Conservation (phyloP, 371 early-diverging fungal genomes). For the Parasitella parasitica region DNA sequence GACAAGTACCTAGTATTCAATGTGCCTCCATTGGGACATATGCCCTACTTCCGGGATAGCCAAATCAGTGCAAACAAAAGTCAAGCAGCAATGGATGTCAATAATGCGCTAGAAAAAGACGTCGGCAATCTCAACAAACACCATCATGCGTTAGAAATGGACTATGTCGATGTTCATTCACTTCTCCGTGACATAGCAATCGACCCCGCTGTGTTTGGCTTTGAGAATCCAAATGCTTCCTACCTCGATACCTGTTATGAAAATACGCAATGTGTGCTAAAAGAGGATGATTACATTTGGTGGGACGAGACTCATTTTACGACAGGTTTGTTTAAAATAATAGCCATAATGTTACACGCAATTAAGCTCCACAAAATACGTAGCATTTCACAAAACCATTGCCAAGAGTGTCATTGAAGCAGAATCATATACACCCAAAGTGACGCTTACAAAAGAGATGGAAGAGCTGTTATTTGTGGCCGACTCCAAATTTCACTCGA, state of each 20-base stretch:
- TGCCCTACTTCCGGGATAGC: conserved; percentile 36
- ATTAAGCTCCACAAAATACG: neutral
- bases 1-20: conserved; percentile 39
- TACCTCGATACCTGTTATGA: conserved; percentile 31
- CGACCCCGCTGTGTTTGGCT: conserved; percentile 34
- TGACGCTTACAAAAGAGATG: conserved; percentile 5
- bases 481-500: conserved; percentile 24
- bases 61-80: conserved; percentile 10
- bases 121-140: conserved; percentile 38
- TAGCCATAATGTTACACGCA: neutral
- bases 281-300: conserved; percentile 41
- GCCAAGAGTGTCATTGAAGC: conserved; percentile 39
- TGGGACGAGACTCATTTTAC: conserved; percentile 50
- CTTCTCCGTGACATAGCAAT: conserved; percentile 31
- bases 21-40: conserved; percentile 36
- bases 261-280: conserved; percentile 3
- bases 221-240: conserved; percentile 23
- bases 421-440: conserved; percentile 28
- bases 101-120: conserved; percentile 27
- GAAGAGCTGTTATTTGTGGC: conserved; percentile 12
- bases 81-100: conserved; percentile 31
- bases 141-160: conserved; percentile 36
- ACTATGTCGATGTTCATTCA: conserved; percentile 33
- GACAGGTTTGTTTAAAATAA: conserved; percentile 24
- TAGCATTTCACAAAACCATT: conserved; percentile 35